Evolutionary conservation across 2,329 filamentous ascomycete genomes (phyloP).

Genomic region (Fonsecaea multimorphosa): DNA sequence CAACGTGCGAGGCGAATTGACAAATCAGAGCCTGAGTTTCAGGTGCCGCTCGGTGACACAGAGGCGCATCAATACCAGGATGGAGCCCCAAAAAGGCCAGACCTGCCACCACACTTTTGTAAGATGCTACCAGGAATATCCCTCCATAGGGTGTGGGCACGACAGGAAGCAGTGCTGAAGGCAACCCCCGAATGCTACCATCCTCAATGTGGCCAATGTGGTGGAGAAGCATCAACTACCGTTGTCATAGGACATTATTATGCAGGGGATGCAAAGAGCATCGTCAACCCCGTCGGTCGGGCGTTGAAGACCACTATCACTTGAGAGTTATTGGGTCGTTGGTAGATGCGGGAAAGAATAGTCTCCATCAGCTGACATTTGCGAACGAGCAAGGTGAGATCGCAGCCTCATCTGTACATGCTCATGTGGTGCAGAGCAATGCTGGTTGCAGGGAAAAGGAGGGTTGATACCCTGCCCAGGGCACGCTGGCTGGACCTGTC

Average conservation of each 20-base stretch:
- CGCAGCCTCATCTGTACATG: constrained; percentile 9
- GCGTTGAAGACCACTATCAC: background rate
- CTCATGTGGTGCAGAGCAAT: constrained; percentile 21
- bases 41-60: constrained; percentile 27
- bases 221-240: background rate
- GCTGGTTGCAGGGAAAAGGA: constrained; percentile 19
- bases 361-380: constrained; percentile 11
- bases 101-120: constrained; percentile 17
- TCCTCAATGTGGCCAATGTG: background rate
- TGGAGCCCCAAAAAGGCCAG: constrained; percentile 21
- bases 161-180: constrained; percentile 15
- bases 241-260: background rate
- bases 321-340: background rate
- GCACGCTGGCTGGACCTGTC: constrained; percentile 34
- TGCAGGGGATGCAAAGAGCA: constrained; percentile 1
- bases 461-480: constrained; percentile 26
- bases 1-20: constrained; percentile 21
- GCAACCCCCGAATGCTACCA: constrained; percentile 12
- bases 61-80: constrained; percentile 28
- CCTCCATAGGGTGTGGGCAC: constrained; percentile 7
- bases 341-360: background rate
- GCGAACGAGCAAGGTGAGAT: constrained; percentile 22
- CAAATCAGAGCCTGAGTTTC: constrained; percentile 33
- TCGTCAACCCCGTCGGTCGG: background rate
- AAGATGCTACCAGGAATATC: constrained; percentile 19